Conservation (phyloP, 345 rosid genomes). For the Eucalyptus polybractea region DNA sequence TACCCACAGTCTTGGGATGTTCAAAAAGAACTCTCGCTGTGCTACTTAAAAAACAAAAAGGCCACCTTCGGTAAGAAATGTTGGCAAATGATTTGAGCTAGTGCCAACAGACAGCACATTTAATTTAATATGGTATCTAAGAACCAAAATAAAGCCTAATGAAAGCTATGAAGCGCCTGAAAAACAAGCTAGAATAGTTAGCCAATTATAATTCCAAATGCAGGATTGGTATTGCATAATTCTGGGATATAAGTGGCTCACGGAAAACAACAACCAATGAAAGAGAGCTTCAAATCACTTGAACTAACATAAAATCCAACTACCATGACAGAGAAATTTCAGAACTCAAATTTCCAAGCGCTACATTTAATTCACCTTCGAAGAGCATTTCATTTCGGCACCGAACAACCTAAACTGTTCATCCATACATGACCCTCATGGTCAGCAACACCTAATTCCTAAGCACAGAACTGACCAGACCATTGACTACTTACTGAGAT, state of each 20-base stretch:
- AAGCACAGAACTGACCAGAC: not conserved
- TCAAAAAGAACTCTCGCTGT: not conserved
- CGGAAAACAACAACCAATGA: not conserved
- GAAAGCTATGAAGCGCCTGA: not conserved
- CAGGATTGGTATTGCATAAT: not conserved
- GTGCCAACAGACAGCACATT: not conserved
- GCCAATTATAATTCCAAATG: not conserved
- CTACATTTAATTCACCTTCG: not conserved
- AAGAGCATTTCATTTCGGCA: not conserved
- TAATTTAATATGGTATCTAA: not conserved
- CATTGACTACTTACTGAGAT: not conserved
- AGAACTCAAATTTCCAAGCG: not conserved
- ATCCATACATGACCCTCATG: not conserved
- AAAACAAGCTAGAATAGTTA: not conserved
- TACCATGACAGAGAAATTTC: not conserved
- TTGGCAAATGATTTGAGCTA: not conserved
- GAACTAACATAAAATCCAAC: not conserved
- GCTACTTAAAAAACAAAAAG: not conserved
- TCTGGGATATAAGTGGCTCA: not conserved
- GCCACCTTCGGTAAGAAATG: not conserved
- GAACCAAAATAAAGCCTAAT: not conserved
- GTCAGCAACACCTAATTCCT: not conserved
- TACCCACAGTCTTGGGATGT: not conserved
- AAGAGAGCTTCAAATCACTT: not conserved
- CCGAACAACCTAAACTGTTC: not conserved